A percentile compares a stretch with the other conserved stretches of the same genome.
phyloP scores from a whole-genome alignment of 1,284 basidiomycete species.

The Peniophora sp. region DNA sequence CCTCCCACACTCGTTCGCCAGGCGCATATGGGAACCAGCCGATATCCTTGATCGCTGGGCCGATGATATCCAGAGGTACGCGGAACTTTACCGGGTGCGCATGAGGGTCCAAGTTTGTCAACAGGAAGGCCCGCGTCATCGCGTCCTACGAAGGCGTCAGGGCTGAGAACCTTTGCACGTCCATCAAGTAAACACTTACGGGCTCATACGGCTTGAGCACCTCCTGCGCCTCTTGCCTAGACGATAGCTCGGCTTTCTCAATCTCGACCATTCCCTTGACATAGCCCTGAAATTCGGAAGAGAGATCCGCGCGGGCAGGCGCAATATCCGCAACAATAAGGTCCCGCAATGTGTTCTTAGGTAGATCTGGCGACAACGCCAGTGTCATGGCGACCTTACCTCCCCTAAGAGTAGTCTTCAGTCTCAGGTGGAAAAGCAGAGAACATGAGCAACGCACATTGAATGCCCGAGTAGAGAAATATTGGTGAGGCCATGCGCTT shows the following conservation, averaged over 20 bases:
- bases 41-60: conserved; percentile 52
- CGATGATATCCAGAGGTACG: conserved; percentile 65
- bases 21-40: conserved; percentile 70
- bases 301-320: conserved; percentile 55
- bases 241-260: conserved; percentile 42
- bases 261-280: conserved; percentile 66
- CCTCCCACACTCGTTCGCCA: conserved; percentile 51
- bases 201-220: conserved; percentile 58
- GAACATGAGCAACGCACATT: conserved; percentile 43
- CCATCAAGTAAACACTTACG: conserved; percentile 24
- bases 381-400: conserved; percentile 83
- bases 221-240: conserved; percentile 57
- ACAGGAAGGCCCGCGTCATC: conserved; percentile 66
- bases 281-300: conserved; percentile 60
- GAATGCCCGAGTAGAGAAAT: conserved; percentile 78
- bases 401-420: conserved; percentile 43
- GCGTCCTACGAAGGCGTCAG: conserved; percentile 43
- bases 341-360: conserved; percentile 40
- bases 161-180: background rate
- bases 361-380: conserved; percentile 51
- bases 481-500: conserved; percentile 41
- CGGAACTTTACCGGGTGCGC: conserved; percentile 48
- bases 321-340: conserved; percentile 82
- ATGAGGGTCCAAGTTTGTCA: conserved; percentile 66
- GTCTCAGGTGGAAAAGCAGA: background rate